Conservation (phyloP, 2,329 filamentous ascomycete genomes). For the Xylariaceae sp. region DNA sequence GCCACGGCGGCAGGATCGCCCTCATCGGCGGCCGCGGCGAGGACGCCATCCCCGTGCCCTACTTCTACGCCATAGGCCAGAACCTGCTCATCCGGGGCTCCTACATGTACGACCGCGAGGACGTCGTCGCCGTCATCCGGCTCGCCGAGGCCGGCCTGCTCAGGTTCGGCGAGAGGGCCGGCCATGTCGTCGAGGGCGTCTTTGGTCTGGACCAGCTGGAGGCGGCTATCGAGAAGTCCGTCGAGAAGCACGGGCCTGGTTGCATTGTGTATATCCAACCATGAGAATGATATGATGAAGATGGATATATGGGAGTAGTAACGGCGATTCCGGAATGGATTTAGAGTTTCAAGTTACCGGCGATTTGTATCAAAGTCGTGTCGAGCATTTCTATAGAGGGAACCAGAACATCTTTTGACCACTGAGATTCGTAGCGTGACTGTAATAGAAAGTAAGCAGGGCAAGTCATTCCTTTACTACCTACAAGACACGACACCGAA, state of each 20-base stretch:
- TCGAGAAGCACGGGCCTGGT: neutral
- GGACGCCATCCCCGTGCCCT: neutral
- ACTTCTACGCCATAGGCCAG: neutral
- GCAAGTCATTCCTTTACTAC: too few relatives aligned
- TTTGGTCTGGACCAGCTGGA: neutral
- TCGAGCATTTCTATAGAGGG: too few relatives aligned
- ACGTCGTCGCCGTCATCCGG: neutral
- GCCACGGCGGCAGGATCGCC: neutral
- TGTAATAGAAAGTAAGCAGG: too few relatives aligned
- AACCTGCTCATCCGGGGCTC: neutral
- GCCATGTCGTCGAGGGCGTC: neutral
- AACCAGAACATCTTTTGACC: too few relatives aligned
- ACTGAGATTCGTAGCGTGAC: too few relatives aligned
- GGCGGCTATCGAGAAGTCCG: neutral
- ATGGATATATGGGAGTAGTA: too few relatives aligned
- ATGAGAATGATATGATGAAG: too few relatives aligned
- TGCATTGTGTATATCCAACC: conserved; percentile 1
- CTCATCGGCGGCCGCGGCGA: neutral
- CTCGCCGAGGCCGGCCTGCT: neutral
- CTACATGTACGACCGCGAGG: neutral
- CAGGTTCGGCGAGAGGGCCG: neutral
- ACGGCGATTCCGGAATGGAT: too few relatives aligned
- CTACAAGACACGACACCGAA: too few relatives aligned
- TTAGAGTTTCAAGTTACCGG: too few relatives aligned
- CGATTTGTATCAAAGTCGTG: too few relatives aligned